phyloP scores from a whole-genome alignment of 768 basidiomycete genomes.

The Clathrus columnatus region DNA sequence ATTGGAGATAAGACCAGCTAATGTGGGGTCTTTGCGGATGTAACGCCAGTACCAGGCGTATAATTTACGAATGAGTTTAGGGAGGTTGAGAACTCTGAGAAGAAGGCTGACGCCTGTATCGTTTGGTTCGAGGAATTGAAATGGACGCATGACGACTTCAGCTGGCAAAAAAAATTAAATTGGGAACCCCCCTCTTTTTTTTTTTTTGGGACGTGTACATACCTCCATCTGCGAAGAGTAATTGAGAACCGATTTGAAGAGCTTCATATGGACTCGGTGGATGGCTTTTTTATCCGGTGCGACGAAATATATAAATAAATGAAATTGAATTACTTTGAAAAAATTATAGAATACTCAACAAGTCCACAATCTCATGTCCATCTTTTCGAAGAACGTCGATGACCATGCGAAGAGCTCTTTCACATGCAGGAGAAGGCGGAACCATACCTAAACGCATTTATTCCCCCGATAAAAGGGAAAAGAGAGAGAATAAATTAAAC shows the following conservation, averaged over 20 bases:
- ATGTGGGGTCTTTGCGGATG: conserved; percentile 41
- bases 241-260: conserved; percentile 42
- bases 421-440: conserved; percentile 49
- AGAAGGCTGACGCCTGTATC: conserved; percentile 38
- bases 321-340: conserved; percentile 15
- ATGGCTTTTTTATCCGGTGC: conserved; percentile 18
- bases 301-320: neutral
- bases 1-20: conserved; percentile 44
- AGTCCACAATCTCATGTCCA: conserved; percentile 44
- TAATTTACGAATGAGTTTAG: conserved; percentile 35
- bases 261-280: conserved; percentile 45
- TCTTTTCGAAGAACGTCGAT: conserved; percentile 33
- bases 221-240: conserved; percentile 45
- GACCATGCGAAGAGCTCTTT: conserved; percentile 42
- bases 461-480: neutral
- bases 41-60: conserved; percentile 46
- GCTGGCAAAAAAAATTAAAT: conserved; percentile 11
- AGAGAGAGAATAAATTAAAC: neutral
- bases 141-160: conserved; percentile 25
- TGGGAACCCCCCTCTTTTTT: neutral
- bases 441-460: conserved; percentile 38
- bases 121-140: conserved; percentile 36
- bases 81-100: conserved; percentile 34
- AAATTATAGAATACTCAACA: too few species aligned
- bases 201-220: conserved; percentile 8